Evolutionary conservation across 2,329 filamentous ascomycete genomes (phyloP).

Genomic region (Colletotrichum sp.): DNA sequence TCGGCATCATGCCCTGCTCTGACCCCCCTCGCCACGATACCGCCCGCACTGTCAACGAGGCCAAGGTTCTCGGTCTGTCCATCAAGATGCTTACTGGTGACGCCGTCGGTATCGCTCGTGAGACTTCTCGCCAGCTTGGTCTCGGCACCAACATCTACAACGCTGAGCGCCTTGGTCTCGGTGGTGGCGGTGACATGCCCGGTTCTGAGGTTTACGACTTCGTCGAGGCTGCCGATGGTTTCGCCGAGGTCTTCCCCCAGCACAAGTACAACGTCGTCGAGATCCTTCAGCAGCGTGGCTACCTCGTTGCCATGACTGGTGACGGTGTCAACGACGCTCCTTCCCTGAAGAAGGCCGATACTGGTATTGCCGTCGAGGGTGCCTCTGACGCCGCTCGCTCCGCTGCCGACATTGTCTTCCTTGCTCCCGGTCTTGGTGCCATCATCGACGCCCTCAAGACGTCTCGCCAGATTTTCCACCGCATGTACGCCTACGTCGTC

Average conservation of each 20-base stretch:
- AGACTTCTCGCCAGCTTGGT: constrained; percentile 89
- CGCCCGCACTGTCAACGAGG: constrained; percentile 87
- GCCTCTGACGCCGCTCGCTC: constrained; percentile 90
- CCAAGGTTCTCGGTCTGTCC: constrained; percentile 84
- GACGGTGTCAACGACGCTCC: constrained; percentile 95
- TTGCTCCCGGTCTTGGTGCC: constrained; percentile 87
- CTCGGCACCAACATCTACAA: constrained; percentile 95
- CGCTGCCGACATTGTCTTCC: constrained; percentile 92
- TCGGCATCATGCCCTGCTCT: constrained; percentile 94
- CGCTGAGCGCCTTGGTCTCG: constrained; percentile 88
- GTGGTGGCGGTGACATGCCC: constrained; percentile 90
- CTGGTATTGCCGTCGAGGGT: constrained; percentile 93
- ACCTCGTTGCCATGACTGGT: constrained; percentile 95
- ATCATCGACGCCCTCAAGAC: constrained; percentile 95
- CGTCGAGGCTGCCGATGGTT: constrained; percentile 93
- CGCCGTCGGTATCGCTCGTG: constrained; percentile 89
- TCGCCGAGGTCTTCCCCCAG: constrained; percentile 92
- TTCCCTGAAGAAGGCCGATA: constrained; percentile 94
- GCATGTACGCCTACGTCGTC: constrained; percentile 95
- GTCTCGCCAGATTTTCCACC: constrained; percentile 93
- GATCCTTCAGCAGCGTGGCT: constrained; percentile 91
- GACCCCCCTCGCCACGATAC: constrained; percentile 92
- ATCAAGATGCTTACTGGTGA: constrained; percentile 98
- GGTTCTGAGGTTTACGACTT: constrained; percentile 95
- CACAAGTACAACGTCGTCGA: constrained; percentile 96